Conservation (phyloP, 371 early-diverging fungal genomes). For the Zopfochytrium polystomum region DNA sequence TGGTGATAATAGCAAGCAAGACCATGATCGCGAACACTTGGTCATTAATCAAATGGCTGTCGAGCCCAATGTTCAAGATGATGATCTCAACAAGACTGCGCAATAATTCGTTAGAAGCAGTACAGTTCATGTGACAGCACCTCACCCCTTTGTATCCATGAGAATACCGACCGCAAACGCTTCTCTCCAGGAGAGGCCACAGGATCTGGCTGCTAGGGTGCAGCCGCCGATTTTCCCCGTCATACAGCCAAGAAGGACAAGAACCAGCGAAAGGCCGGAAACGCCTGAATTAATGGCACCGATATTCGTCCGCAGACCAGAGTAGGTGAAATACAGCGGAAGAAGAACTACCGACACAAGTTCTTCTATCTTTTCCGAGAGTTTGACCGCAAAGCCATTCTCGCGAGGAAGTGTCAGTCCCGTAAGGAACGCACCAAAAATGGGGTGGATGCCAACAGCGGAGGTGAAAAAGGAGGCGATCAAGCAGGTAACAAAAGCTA, state of each 20-base stretch:
- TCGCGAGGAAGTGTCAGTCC: no score
- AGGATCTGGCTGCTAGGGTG: no score
- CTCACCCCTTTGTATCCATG: conserved; percentile 70
- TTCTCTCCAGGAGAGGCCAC: conserved; percentile 2
- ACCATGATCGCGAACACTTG: conserved; percentile 20
- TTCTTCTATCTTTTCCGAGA: no score
- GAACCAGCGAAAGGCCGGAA: no score
- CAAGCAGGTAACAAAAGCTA: conserved; percentile 18
- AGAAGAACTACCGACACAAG: no score
- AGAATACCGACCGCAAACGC: conserved; percentile 42
- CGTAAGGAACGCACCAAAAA: conserved; percentile 88
- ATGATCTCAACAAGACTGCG: conserved; percentile 86
- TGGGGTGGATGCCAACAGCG: conserved; percentile 77
- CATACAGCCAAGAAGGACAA: no score
- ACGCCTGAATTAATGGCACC: no score
- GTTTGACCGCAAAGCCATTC: no score
- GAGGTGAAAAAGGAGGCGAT: conserved; percentile 72
- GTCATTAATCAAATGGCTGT: conserved; percentile 72
- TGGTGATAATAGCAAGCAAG: conserved; percentile 12
- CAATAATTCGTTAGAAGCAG: no score
- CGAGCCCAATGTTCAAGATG: conserved; percentile 82
- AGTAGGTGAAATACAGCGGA: no score
- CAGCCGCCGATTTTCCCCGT: no score
- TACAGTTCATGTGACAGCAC: conserved; percentile 87
- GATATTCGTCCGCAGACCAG: no score